Evolutionary conservation across 1,284 basidiomycete species (phyloP).

Genomic region (Austropuccinia psidii): DNA sequence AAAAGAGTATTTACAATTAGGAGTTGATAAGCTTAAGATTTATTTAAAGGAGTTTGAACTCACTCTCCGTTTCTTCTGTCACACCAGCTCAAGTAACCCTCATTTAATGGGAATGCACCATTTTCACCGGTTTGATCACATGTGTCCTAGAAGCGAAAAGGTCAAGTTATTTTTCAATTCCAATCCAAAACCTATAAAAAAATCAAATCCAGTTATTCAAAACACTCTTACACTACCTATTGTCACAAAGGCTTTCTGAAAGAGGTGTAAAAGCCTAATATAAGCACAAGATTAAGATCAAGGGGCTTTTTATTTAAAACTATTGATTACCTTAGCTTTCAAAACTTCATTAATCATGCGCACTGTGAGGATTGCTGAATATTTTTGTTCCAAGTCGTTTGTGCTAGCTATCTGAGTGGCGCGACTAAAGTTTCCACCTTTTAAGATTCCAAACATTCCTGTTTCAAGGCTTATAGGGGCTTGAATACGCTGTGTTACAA

Average conservation of each 20-base stretch:
- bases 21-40: too few relatives aligned
- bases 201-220: not conserved
- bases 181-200: not conserved
- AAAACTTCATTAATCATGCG: not conserved
- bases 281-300: not conserved
- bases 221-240: not conserved
- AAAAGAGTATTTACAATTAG: too few relatives aligned
- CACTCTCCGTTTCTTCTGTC: not conserved
- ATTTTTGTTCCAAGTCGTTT: not conserved
- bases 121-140: not conserved
- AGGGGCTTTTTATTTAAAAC: not conserved
- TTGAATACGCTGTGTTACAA: not conserved
- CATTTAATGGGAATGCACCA: not conserved
- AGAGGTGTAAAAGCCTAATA: not conserved
- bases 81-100: constrained; percentile 13
- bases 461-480: not conserved
- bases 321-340: not conserved
- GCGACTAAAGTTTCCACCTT: not conserved
- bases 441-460: not conserved
- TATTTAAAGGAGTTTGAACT: too few relatives aligned
- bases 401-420: not conserved
- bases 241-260: constrained; percentile 2
- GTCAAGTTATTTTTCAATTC: too few relatives aligned
- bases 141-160: not conserved
- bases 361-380: not conserved